A percentile compares a stretch with the other conserved stretches of the same genome.
Conservation (phyloP, 352 stramenopile genomes). For the Globisporangium sylvaticum region DNA sequence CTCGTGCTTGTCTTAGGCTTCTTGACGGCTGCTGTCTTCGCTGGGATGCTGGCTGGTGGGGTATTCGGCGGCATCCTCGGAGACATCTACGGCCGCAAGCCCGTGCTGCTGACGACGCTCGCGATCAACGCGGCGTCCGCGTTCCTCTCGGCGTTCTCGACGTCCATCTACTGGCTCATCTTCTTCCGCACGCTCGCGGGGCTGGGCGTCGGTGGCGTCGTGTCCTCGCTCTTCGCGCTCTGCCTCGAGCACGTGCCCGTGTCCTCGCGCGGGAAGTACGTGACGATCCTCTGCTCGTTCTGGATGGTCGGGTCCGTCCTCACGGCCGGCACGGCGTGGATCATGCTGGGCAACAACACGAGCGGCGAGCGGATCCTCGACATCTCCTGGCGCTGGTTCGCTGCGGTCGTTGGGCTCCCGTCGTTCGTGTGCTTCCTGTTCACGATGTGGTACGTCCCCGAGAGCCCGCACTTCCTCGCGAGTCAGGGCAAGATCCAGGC, state of each 20-base stretch:
- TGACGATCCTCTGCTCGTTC: conserved; percentile 88
- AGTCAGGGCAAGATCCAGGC: conserved; percentile 55
- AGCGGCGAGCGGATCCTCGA: conserved; percentile 59
- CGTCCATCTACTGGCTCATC: conserved; percentile 70
- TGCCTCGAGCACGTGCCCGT: conserved; percentile 84
- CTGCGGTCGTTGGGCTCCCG: conserved; percentile 64
- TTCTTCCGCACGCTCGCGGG: conserved; percentile 67
- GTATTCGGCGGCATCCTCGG: conserved; percentile 67
- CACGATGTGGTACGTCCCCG: conserved; percentile 64
- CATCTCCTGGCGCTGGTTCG: conserved; percentile 83
- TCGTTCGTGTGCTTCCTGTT: conserved; percentile 68
- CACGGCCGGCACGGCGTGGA: conserved; percentile 77
- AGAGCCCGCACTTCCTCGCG: conserved; percentile 78
- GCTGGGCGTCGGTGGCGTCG: conserved; percentile 80
- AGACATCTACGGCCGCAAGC: conserved; percentile 82
- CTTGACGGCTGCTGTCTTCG: conserved; percentile 86
- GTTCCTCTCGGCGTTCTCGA: conserved; percentile 70
- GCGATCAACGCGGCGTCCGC: conserved; percentile 73
- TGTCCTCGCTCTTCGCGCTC: conserved; percentile 82
- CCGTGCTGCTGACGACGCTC: conserved; percentile 71
- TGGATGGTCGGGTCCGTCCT: conserved; percentile 89
- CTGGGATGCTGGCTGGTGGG: conserved; percentile 84
- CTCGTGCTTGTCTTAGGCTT: conserved; percentile 39
- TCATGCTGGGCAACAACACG: conserved; percentile 74
- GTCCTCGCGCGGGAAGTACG: conserved; percentile 58